Evolutionary conservation across 345 rosid genomes (phyloP), one percentile per base, ranked within the genome.

Genomic region (Hypericum androsaemum): DNA sequence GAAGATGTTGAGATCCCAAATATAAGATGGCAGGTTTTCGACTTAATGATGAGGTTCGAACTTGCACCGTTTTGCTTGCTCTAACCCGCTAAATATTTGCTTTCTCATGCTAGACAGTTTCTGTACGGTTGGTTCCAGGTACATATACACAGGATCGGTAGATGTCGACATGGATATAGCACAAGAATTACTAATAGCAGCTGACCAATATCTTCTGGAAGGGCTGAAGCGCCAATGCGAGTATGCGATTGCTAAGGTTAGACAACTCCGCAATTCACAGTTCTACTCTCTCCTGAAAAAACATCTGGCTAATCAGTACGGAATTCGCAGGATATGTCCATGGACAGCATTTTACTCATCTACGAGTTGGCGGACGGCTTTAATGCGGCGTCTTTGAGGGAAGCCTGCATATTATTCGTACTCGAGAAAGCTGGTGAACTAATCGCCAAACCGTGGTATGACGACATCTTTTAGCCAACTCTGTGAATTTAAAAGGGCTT

Each of bases 201-300:
- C 95, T 38, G 95, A 86, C 60, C 95, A 86, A 37, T 86, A 86
- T 74, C 84, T 83, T 62, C 57, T 86, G 45, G 72, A 74, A 10
- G 86, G 84, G 7, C 90, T 86, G 47, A 86, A 83, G 61, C 78
- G 80, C 12, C 78, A 65, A 15, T 79, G 95, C 37, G 92, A 86
- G 60, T 77, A 62, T 55, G 52, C 80, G 54, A 81, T 86, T 53
- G 77, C 95, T 15, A 71, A 79, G 88, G 95, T 86, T 50, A 52
- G 66, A 52, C 38, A 22, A 22, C 32, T 22, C 4, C 32, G 32
- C 32, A 22, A 22, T 22, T 22, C 32, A 22, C 32, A 22, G 32
- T 22, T 22, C 32, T 22, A 22, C 32, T 22, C 2, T n/a, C n/a
- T 22, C 32, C 32, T 22, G 32, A 4, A 1, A 22, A 22, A 22